Base-by-base conservation (phyloP, 2,329 filamentous ascomycete genomes). In the Bipolaris oryzae region DNA sequence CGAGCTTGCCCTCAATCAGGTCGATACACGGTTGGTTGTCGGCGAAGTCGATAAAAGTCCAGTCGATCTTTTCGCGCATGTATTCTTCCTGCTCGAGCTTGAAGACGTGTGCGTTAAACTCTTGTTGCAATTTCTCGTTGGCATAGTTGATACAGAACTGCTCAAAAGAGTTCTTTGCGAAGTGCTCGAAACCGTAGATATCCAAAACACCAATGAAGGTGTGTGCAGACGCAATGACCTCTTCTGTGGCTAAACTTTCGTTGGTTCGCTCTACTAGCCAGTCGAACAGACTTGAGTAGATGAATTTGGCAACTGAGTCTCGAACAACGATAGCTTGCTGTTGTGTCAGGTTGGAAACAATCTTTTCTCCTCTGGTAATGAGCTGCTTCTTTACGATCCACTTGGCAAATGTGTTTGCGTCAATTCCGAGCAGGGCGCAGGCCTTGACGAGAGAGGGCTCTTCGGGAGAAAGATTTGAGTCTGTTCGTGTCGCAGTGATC, bases 121-220 rank as follows among this genome's bases (percentile, higher is more conserved):
- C 94, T 76, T 99, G 95, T 76, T 99, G 95, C 52, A 99, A 82
- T 79, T 99, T 99, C 79, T 99, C 95, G 78, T 99, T 99, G 78
- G 95, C 95, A 73, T 99, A 99, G 79, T 99, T 99, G 85, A 99
- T 99, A 80, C 95, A 99, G 79, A 99, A 99, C 77, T 99, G 95
- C 77, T 99, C 95, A 71, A 99, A 99, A 0, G 95, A 99, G 81
- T 99, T 99, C 83, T 97, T 98, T 61, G 95, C 94, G 73, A 99
- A 99, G 79, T 98, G 95, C 77, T 99, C 95, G 73, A 99, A 99
- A 62, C 94, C 94, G 78, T 98, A 98, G 67, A 99, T 99, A 91
- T 99, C 95, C 63, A 99, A 85, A 45, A 99, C 95, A 77, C 95
- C 95, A 70, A 99, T 99, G 77, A 99, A 99, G 1, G 91, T 94